Evolutionary conservation across 1,284 basidiomycete genomes (phyloP).

Genomic region (Trichosporon coremiiforme): DNA sequence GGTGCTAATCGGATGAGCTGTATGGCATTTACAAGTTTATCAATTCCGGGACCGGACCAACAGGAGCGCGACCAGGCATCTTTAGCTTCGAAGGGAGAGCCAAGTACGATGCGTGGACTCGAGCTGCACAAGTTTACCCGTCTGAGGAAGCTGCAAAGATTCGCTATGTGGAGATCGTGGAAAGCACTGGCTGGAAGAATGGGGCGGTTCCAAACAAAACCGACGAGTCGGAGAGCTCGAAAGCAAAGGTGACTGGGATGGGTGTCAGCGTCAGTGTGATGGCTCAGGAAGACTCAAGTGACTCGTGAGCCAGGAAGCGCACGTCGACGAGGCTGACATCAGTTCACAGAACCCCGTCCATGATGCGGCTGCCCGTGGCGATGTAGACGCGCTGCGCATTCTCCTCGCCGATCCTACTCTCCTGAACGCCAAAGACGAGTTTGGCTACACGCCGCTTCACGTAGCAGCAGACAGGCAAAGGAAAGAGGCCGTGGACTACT

Average conservation of each 20-base stretch:
- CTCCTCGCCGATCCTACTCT: constrained; percentile 59
- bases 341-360: constrained; percentile 58
- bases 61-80: constrained; percentile 72
- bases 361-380: constrained; percentile 65
- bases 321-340: too few relatives aligned
- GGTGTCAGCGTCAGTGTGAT: constrained; percentile 69
- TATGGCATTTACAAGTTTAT: constrained; percentile 83
- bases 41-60: constrained; percentile 56
- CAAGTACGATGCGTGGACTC: constrained; percentile 84
- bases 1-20: constrained; percentile 61
- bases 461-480: constrained; percentile 80
- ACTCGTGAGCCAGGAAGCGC: constrained; percentile 32
- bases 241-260: constrained; percentile 11
- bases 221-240: constrained; percentile 59
- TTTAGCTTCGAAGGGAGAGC: constrained; percentile 78
- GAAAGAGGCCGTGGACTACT: constrained; percentile 61
- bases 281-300: constrained; percentile 44
- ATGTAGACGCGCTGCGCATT: constrained; percentile 59
- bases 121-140: constrained; percentile 61
- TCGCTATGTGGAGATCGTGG: constrained; percentile 72
- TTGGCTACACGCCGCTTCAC: constrained; percentile 80
- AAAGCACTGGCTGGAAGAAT: constrained; percentile 66
- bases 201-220: constrained; percentile 32
- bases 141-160: constrained; percentile 47
- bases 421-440: constrained; percentile 64